Evolutionary conservation across 345 rosid genomes (phyloP).

Genomic region (Pseudoturritis turrita): DNA sequence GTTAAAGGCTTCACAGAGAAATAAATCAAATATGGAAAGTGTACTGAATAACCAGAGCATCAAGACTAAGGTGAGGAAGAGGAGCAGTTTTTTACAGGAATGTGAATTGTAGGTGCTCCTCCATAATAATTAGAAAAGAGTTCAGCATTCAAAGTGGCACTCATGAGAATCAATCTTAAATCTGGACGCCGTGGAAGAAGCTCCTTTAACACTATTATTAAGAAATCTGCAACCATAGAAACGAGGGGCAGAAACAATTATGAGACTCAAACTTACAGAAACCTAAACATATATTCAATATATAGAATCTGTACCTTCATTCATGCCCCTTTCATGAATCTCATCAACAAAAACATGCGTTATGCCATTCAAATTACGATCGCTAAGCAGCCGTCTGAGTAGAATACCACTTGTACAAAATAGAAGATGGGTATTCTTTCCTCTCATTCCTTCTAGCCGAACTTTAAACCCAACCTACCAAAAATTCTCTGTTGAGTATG

Average conservation of each 20-base stretch:
- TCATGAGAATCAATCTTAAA: conserved; percentile 92
- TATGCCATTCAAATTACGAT: conserved; percentile 80
- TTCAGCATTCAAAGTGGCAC: conserved; percentile 97
- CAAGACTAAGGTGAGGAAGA: background rate
- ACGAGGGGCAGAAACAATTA: background rate
- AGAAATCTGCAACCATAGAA: conserved; percentile 61
- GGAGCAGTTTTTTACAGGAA: conserved; percentile 58
- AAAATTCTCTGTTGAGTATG: conserved; percentile 52
- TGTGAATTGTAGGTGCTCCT: conserved; percentile 85
- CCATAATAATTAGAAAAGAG: conserved; percentile 88
- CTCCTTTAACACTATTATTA: conserved; percentile 92
- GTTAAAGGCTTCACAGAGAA: background rate
- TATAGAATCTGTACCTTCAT: conserved; percentile 64
- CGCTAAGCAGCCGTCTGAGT: conserved; percentile 82
- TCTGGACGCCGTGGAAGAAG: conserved; percentile 94
- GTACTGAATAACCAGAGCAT: conserved; percentile 8
- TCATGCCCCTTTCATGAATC: conserved; percentile 99
- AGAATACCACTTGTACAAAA: conserved; percentile 98
- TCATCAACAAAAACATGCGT: conserved; percentile 99
- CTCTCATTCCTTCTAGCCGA: conserved; percentile 94
- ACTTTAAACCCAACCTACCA: conserved; percentile 98
- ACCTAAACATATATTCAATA: background rate
- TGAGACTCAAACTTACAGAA: background rate
- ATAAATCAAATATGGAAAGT: background rate
- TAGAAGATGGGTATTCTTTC: conserved; percentile 86